Evolutionary conservation across 2,329 filamentous ascomycete species (phyloP), one percentile per base, ranked within the genome.

Genomic region (Lecanicillium sp.): DNA sequence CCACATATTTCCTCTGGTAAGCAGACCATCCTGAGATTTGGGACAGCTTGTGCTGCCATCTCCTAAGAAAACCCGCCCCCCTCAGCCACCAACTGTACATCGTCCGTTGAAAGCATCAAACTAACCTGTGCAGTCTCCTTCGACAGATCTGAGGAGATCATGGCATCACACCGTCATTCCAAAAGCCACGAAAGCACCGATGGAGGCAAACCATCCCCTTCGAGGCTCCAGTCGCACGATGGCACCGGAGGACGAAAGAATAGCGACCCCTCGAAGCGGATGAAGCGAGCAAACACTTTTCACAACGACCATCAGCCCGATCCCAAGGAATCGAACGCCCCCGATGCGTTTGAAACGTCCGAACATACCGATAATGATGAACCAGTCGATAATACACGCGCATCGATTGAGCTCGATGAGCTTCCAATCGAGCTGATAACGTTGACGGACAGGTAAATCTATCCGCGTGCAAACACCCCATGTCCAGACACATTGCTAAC

Each of bases 351-450:
- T 49, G 73, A 75, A 43, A 65, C 62, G 4, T 57, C 60, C 22
- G 53, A 59, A 6, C 49, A 60, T 20, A 59, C 60, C 14, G 59
- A 65, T 22, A 56, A 55, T 25, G 70, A 75, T 17, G 67, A 75
- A 38, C 50, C 58, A 18, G 43, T 61, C 5, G 72, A 77, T 44
- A 51, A 59, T 3, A 66, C 67, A 1, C 58, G 74, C 42, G 63
- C 67, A 16, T 78, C 83, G 4, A 75, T 85, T 45, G 81, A 85
- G 41, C 81, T 92, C 46, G 86, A 94, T 51, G 85, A 95, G 53
- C 77, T 98, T 30, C 92, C 92, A 12, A 92, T 95, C 52, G 92
- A 98, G 70, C 76, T 98, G 43, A 75, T 92, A 42, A 92, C 86
- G 59, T 66, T 95, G 55, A 87, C 84, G 15, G 90, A 96, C 60